phyloP scores from a whole-genome alignment of 139 green algal genomes.

The Pseudopediastrum boryanum region DNA sequence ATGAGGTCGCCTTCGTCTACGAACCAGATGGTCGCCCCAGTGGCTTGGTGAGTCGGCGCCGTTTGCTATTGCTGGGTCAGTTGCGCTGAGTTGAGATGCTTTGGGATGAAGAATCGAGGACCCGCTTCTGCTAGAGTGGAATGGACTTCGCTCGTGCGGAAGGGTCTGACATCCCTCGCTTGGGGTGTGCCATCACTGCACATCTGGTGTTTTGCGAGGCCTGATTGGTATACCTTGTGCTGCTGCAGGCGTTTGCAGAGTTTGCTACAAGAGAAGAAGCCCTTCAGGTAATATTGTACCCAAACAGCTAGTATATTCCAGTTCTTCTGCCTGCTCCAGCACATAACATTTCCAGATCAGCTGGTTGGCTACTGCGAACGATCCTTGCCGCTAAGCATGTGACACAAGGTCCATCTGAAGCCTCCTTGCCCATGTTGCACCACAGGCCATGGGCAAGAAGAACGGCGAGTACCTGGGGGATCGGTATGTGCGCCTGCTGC shows the following conservation, averaged over 20 bases:
- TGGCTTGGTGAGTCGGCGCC: slow-evolving; percentile 55
- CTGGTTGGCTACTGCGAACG: background rate
- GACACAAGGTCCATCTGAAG: background rate
- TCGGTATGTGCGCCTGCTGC: slow-evolving; percentile 72
- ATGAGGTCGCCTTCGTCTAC: slow-evolving; percentile 56
- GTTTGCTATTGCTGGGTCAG: background rate
- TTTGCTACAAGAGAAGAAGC: slow-evolving; percentile 47
- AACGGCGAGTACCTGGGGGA: slow-evolving; percentile 76
- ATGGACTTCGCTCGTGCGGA: too few relatives aligned
- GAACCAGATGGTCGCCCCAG: slow-evolving; percentile 64
- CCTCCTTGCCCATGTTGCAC: background rate
- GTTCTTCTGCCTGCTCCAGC: background rate
- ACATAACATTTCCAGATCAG: background rate
- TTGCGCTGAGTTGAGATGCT: too few relatives aligned
- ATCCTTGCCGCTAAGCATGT: background rate
- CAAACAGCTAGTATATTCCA: background rate
- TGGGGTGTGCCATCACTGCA: background rate
- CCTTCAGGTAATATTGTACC: slow-evolving; percentile 41
- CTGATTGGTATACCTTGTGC: background rate
- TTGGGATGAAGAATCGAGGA: too few relatives aligned
- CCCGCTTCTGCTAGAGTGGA: too few relatives aligned
- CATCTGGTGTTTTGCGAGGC: background rate
- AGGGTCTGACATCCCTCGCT: too few relatives aligned
- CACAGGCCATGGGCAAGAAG: slow-evolving; percentile 64
- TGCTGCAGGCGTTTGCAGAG: slow-evolving; percentile 50